Conservation (phyloP, 2,329 filamentous ascomycete species). For the Dryadomyces sulphureus region DNA sequence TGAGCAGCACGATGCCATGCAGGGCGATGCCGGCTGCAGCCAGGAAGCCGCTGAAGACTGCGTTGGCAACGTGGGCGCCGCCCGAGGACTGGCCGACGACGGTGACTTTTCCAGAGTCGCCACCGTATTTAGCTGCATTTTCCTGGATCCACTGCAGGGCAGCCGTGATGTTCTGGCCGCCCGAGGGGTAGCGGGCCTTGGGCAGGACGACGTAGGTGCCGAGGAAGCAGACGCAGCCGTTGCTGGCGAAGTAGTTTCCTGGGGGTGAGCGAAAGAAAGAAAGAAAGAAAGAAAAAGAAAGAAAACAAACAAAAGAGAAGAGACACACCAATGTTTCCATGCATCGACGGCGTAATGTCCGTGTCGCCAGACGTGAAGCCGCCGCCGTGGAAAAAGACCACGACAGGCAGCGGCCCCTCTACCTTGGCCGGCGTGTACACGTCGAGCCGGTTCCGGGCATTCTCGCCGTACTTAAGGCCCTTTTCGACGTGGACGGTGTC, state of each 20-base stretch:
- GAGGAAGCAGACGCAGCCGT: neutral
- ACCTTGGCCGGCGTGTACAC: neutral
- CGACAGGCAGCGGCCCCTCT: neutral
- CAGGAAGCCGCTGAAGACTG: neutral
- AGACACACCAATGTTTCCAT: neutral
- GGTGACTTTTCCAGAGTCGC: neutral
- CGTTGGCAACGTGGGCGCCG: neutral
- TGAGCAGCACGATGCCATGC: neutral
- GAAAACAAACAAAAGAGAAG: neutral
- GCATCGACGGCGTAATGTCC: neutral
- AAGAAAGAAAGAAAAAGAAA: no score
- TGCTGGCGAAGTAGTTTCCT: neutral
- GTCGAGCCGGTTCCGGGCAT: neutral
- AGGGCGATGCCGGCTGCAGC: neutral
- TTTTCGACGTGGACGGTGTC: neutral
- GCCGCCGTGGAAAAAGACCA: neutral
- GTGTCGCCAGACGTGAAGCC: neutral
- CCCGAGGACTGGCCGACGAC: neutral
- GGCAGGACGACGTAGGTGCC: neutral
- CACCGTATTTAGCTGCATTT: neutral
- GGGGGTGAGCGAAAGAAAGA: neutral
- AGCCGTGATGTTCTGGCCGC: neutral
- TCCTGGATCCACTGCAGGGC: neutral
- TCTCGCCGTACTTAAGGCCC: neutral
- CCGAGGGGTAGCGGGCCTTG: neutral